Evolutionary conservation across 495 filamentous ascomycete genomes (phyloP).

Genomic region (Penicillium nucicola): DNA sequence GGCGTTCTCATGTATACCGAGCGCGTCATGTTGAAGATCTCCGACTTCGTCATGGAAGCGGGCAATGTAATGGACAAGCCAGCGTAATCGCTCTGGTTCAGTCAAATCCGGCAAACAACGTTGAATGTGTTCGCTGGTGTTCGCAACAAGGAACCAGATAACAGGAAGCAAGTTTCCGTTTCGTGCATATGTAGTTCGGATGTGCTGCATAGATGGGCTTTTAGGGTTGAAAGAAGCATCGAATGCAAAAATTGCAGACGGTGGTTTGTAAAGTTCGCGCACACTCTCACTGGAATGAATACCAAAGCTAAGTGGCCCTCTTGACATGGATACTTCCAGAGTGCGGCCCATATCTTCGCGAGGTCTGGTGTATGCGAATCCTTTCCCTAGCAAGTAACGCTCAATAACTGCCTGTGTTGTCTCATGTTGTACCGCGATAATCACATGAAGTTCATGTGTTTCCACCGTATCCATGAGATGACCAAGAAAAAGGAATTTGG

Average conservation of each 20-base stretch:
- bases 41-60: conserved; percentile 45
- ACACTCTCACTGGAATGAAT: conserved; percentile 43
- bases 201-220: conserved; percentile 37
- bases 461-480: conserved; percentile 46
- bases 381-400: conserved; percentile 48
- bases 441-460: conserved; percentile 42
- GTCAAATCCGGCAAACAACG: conserved; percentile 46
- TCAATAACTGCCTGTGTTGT: conserved; percentile 48
- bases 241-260: conserved; percentile 51
- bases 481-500: conserved; percentile 56
- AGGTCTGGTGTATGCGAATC: conserved; percentile 40
- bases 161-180: conserved; percentile 44
- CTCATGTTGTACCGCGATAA: conserved; percentile 42
- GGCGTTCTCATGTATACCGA: conserved; percentile 42
- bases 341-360: conserved; percentile 38
- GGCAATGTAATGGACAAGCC: conserved; percentile 37
- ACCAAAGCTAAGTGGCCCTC: conserved; percentile 44
- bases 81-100: conserved; percentile 32
- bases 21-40: conserved; percentile 45
- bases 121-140: conserved; percentile 56
- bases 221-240: conserved; percentile 46
- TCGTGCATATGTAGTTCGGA: conserved; percentile 41
- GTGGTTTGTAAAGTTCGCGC: conserved; percentile 36
- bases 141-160: conserved; percentile 51
- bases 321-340: conserved; percentile 32